Base-by-base conservation (phyloP, 1,139 yeast species). In the Diutina rugosa region DNA sequence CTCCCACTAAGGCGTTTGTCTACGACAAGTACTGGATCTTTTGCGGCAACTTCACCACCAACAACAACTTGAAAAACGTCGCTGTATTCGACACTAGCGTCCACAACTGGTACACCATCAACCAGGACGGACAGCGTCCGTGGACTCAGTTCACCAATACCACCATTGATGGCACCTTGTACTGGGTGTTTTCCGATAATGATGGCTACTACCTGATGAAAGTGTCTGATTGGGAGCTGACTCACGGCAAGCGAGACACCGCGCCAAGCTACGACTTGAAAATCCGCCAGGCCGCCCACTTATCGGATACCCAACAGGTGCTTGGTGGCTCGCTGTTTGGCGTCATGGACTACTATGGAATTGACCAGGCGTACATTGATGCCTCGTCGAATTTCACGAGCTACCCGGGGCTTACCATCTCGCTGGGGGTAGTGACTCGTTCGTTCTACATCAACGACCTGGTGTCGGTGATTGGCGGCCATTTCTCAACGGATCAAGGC, bases 401-500 rank as follows among this genome's bases (percentile, higher is more conserved):
- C 6, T 73, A 63, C 57, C 63, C 26, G 16, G 48, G 38, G n/a
- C 38, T 73, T 52, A 60, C 64, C 28, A 60, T 72, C 9, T 59
- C 58, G n/a, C 55, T 56, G 14, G 85, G 85, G 30, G 65, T 68
- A 1, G 81, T 86, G 26, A 58, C 65, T 14, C 59, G 64, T 4
- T 70, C 79, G 0, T 72, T 63, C 58, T 72, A 69, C 56, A 72
- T 85, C 49, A 84, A 85, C 63, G 70, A 70, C 26, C 65, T 82
- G 0, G 60, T 78, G 4, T 72, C 84, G 56, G 77, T 81, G 1
- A 63, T 85, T 55, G 90, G 87, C 16, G 80, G 81, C 6, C 61
- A 63, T n/a, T 76, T 77, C 61, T 60, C 59, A 12, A 60, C 71
- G 1, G 21, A 16, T 8, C 56, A 63, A 6, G 63, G 65, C 14